phyloP scores from a whole-genome alignment of 129 eudicot species.

The Arctium lappa region DNA sequence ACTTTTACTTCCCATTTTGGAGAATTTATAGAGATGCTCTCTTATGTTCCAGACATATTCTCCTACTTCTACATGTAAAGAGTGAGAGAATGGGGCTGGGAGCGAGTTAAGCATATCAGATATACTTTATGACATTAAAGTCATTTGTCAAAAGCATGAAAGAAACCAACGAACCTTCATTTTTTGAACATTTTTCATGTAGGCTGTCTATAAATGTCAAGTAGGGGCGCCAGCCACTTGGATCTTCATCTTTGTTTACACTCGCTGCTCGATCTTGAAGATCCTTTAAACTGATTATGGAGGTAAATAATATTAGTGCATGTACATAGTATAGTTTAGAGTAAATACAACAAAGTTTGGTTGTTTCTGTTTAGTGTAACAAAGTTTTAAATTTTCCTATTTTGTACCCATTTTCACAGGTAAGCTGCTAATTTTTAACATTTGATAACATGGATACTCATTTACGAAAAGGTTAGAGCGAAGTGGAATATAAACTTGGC shows the following conservation, averaged over 20 bases:
- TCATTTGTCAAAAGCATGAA: not conserved
- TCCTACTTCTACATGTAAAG: not conserved
- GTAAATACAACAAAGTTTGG: not conserved
- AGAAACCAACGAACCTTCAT: conserved; percentile 46
- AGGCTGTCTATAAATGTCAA: conserved; percentile 56
- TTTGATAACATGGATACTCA: not conserved
- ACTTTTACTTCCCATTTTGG: no score
- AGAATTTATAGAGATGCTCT: not conserved
- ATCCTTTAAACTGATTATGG: conserved; percentile 47
- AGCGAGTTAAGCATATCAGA: not conserved
- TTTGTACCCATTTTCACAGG: not conserved
- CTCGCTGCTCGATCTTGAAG: conserved; percentile 60
- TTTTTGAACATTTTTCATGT: conserved; percentile 68
- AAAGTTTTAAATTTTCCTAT: not conserved
- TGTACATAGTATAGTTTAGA: not conserved
- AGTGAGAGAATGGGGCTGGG: not conserved
- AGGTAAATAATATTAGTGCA: conserved; percentile 10
- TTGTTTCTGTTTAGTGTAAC: not conserved
- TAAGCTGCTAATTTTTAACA: not conserved
- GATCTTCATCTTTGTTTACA: conserved; percentile 76
- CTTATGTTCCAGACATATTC: not conserved
- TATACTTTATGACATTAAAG: not conserved
- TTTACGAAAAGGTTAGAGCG: not conserved
- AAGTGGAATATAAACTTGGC: not conserved
- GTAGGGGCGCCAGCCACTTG: conserved; percentile 98